phyloP scores from a whole-genome alignment of 2,329 filamentous ascomycete species.

The Metarhizium brunneum region DNA sequence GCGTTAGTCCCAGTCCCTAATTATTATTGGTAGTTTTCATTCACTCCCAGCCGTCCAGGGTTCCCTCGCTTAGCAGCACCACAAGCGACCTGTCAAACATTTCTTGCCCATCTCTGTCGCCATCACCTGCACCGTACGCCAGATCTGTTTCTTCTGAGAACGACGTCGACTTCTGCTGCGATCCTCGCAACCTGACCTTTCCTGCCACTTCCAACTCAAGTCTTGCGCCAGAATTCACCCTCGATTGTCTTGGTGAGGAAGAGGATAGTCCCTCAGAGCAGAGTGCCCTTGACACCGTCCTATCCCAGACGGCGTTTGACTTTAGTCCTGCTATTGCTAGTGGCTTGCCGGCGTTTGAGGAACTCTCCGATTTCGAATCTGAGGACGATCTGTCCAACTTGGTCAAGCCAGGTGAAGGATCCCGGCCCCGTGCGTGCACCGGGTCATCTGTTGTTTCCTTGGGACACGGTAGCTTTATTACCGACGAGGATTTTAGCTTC shows the following conservation, averaged over 20 bases:
- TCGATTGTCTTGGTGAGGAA: conserved; percentile 56
- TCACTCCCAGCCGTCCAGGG: conserved; percentile 33
- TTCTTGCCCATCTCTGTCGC: conserved; percentile 77
- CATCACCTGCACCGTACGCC: conserved; percentile 74
- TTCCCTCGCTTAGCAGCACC: conserved; percentile 53
- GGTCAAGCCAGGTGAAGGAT: conserved; percentile 56
- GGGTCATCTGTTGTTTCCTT: conserved; percentile 59
- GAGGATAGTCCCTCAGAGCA: conserved; percentile 42
- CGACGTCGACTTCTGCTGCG: conserved; percentile 83
- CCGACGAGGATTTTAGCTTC: conserved; percentile 66
- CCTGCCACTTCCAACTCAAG: conserved; percentile 40
- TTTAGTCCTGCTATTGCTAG: conserved; percentile 41
- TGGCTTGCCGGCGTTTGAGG: conserved; percentile 68
- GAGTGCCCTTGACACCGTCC: conserved; percentile 36
- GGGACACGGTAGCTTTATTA: conserved; percentile 69
- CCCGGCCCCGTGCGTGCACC: conserved; percentile 60
- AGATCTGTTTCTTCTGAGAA: conserved; percentile 58
- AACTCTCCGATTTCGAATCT: conserved; percentile 81
- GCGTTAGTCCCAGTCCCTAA: conserved; percentile 22
- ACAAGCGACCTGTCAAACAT: conserved; percentile 65
- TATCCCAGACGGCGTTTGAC: conserved; percentile 36
- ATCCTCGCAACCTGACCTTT: conserved; percentile 82
- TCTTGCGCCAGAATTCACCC: conserved; percentile 52
- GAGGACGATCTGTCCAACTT: conserved; percentile 76
- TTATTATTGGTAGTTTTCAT: conserved; percentile 36